These are phyloP conservation scores for Fusarium haematococcum DNA, from an alignment of 2,329 filamentous ascomycete genomes.

Conservation along the genomic window DNA sequence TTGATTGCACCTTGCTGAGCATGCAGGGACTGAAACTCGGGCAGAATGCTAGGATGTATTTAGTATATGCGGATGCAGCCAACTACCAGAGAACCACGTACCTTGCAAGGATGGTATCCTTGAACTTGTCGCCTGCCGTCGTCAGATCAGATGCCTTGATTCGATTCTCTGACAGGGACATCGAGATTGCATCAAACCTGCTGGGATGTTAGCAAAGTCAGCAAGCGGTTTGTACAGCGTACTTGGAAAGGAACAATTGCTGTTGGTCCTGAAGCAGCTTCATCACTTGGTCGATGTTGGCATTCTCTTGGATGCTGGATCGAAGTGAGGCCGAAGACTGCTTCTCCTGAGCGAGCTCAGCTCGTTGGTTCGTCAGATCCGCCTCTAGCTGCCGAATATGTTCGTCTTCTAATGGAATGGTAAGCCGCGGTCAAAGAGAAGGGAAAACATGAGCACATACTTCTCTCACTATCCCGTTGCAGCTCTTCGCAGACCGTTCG, in stretches of 20 bases:
- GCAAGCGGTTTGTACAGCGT: background rate
- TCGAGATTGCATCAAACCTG: constrained; percentile 31
- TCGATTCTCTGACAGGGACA: constrained; percentile 6
- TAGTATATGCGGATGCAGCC: background rate
- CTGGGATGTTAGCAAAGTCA: constrained; percentile 4
- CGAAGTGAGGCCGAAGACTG: constrained; percentile 14
- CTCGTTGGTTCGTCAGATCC: constrained; percentile 36
- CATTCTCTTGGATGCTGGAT: constrained; percentile 26
- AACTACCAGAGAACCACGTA: constrained; percentile 5
- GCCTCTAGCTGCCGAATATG: constrained; percentile 39
- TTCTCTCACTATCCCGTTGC: no score
- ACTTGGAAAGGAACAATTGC: constrained; percentile 26
- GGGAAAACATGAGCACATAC: constrained; percentile 28
- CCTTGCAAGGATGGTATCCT: constrained; percentile 33
- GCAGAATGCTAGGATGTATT: constrained; percentile 20
- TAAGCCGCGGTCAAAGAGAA: background rate
- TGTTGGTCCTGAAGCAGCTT: constrained; percentile 11
- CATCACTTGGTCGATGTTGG: constrained; percentile 16
- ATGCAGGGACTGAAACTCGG: constrained; percentile 18
- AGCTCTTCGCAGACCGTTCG: no score
- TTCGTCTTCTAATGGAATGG: constrained; percentile 37
- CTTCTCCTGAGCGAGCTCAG: constrained; percentile 18
- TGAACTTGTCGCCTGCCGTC: constrained; percentile 19
- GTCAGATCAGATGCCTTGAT: background rate
- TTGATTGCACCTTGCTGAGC: constrained; percentile 25